Conservation (phyloP, 345 rosid species). For the Citropsis articulata region DNA sequence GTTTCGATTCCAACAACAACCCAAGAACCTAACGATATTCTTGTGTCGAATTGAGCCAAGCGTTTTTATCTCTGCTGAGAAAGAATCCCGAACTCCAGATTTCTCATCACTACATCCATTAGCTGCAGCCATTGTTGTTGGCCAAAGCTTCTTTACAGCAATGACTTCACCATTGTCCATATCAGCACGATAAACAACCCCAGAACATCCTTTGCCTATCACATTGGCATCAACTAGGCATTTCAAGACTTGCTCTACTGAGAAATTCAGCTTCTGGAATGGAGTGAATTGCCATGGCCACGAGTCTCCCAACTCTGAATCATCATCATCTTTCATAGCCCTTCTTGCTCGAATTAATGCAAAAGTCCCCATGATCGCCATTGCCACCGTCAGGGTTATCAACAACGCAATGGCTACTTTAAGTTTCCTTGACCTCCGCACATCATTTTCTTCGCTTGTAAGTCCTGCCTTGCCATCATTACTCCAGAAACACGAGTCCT, state of each 20-base stretch:
- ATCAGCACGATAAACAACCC: conserved; percentile 87
- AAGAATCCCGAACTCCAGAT: conserved; percentile 71
- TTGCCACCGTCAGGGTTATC: conserved; percentile 57
- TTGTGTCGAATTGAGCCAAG: conserved; percentile 92
- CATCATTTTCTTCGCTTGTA: conserved; percentile 26
- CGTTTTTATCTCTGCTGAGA: conserved; percentile 86
- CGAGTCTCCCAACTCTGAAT: conserved; percentile 81
- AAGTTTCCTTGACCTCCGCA: conserved; percentile 46
- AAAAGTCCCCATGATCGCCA: conserved; percentile 69
- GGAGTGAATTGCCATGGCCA: conserved; percentile 96
- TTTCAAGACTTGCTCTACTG: conserved; percentile 74
- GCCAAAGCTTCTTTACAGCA: conserved; percentile 97
- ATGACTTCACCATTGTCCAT: conserved; percentile 80
- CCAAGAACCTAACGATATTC: conserved; percentile 89
- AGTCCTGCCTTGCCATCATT: conserved; percentile 33
- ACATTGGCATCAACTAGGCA: conserved; percentile 81
- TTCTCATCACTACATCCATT: conserved; percentile 47
- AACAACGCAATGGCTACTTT: conserved; percentile 73
- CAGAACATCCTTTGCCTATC: conserved; percentile 93
- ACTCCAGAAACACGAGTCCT: conserved; percentile 60
- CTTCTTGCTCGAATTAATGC: conserved; percentile 62
- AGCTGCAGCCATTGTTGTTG: conserved; percentile 43
- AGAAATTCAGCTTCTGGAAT: conserved; percentile 90
- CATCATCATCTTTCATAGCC: conserved; percentile 45
- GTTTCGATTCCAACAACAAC: conserved; percentile 86